Evolutionary conservation across 2,329 filamentous ascomycete genomes (phyloP).

Genomic region (Verticillium isaacii): DNA sequence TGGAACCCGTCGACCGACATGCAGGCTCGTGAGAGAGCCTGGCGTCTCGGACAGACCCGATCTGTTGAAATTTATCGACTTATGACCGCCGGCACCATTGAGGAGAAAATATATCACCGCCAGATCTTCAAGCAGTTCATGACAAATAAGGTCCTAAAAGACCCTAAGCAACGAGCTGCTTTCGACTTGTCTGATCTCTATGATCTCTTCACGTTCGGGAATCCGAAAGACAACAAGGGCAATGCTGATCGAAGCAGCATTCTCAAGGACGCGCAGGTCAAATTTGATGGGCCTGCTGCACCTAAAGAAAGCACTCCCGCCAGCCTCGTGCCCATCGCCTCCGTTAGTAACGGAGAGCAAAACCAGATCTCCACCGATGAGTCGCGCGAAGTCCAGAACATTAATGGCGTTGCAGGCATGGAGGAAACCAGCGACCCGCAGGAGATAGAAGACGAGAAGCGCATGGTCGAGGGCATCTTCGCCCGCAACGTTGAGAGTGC

Average conservation of each 20-base stretch:
- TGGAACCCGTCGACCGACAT: conserved; percentile 98
- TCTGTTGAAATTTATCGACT: conserved; percentile 94
- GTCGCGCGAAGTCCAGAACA: conserved; percentile 41
- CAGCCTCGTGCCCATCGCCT: conserved; percentile 7
- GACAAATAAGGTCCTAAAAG: conserved; percentile 91
- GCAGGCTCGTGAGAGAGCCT: conserved; percentile 91
- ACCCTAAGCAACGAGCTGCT: conserved; percentile 87
- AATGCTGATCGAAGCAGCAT: conserved; percentile 79
- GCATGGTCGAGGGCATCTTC: conserved; percentile 86
- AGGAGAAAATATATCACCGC: conserved; percentile 98
- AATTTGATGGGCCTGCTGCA: conserved; percentile 12
- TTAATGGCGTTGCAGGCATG: conserved; percentile 57
- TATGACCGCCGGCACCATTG: conserved; percentile 97
- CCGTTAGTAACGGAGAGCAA: neutral
- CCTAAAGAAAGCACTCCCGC: conserved; percentile 15
- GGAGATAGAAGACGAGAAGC: conserved; percentile 57
- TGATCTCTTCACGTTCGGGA: conserved; percentile 80
- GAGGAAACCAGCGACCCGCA: conserved; percentile 57
- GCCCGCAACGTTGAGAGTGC: conserved; percentile 85
- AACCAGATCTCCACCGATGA: conserved; percentile 21
- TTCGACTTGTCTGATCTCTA: conserved; percentile 89
- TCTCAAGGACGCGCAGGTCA: conserved; percentile 81
- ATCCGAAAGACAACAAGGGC: conserved; percentile 52
- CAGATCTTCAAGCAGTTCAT: conserved; percentile 99
- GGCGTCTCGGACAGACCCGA: conserved; percentile 90